phyloP scores from a whole-genome alignment of 2,329 filamentous ascomycete species.

The Lecanoromycetidae sp. region DNA sequence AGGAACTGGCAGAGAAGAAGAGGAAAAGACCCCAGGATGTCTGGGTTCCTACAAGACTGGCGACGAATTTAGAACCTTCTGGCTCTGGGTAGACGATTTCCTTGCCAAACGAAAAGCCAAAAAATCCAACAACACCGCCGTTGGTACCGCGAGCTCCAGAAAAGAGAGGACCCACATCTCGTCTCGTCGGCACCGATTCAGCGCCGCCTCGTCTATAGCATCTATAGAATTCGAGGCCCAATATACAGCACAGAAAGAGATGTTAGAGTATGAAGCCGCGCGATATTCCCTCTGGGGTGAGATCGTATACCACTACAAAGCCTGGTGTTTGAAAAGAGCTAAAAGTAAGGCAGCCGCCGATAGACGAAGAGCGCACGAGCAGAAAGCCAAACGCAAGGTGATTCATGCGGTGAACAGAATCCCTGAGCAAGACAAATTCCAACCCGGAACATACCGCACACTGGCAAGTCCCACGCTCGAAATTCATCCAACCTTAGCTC shows the following conservation, averaged over 20 bases:
- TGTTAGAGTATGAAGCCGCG: constrained; percentile 1
- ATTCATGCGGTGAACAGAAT: background rate
- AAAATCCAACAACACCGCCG: background rate
- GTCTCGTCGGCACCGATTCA: background rate
- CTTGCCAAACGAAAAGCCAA: background rate
- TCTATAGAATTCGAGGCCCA: background rate
- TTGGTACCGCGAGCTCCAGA: background rate
- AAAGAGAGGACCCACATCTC: background rate
- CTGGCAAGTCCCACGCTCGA: background rate
- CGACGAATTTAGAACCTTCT: background rate
- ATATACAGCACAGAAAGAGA: constrained; percentile 1
- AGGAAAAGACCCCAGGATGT: background rate
- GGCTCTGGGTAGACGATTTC: constrained; percentile 3
- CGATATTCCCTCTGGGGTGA: constrained; percentile 2
- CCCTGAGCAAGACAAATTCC: background rate
- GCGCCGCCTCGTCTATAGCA: background rate
- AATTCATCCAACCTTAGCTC: background rate
- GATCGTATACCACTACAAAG: background rate
- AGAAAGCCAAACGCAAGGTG: background rate
- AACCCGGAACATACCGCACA: background rate
- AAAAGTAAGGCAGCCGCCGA: constrained; percentile 4
- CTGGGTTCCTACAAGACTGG: background rate
- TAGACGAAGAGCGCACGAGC: background rate
- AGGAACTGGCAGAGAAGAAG: background rate
- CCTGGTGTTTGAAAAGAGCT: background rate